Percentiles rank a stretch among this genome's conserved stretches.
Evolutionary conservation across 2,329 filamentous ascomycete genomes (phyloP).

Genomic region (Xylaria sp.): DNA sequence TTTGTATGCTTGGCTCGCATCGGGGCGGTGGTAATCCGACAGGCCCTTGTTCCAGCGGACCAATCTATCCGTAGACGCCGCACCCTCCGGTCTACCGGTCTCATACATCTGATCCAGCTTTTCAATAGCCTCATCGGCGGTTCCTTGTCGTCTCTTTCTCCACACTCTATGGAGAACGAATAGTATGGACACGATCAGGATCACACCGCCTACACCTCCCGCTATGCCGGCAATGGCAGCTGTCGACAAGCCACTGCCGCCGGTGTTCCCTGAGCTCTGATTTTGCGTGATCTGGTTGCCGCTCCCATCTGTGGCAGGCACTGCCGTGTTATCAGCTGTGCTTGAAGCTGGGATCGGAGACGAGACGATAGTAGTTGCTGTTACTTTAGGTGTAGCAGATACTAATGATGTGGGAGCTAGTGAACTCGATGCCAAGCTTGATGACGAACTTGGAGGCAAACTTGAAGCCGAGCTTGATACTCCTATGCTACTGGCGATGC

Average conservation of each 20-base stretch:
- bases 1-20: conserved; percentile 40
- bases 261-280: conserved; percentile 28
- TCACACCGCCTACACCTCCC: conserved; percentile 45
- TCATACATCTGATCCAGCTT: conserved; percentile 49
- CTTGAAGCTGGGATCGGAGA: conserved; percentile 6
- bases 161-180: conserved; percentile 48
- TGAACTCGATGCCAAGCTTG: conserved; percentile 27
- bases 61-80: conserved; percentile 43
- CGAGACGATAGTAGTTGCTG: conserved; percentile 1
- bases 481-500: conserved; percentile 40
- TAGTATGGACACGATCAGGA: conserved; percentile 42
- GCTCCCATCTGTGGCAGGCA: conserved; percentile 7
- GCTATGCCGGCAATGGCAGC: conserved; percentile 48
- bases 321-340: conserved; percentile 24
- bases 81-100: conserved; percentile 43
- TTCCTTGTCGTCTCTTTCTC: conserved; percentile 47
- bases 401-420: conserved; percentile 22
- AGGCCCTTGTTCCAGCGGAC: conserved; percentile 49
- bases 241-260: conserved; percentile 38
- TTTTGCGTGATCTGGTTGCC: conserved; percentile 41
- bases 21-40: conserved; percentile 46
- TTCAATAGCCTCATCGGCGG: conserved; percentile 44
- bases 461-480: conserved; percentile 31
- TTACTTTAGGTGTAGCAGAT: conserved; percentile 7
- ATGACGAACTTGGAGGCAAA: background rate